A percentile compares a stretch with the other conserved stretches of the same genome.
These are phyloP conservation scores for Zarea fungicola DNA, from an alignment of 2,329 filamentous ascomycete species.

Conservation along the genomic window DNA sequence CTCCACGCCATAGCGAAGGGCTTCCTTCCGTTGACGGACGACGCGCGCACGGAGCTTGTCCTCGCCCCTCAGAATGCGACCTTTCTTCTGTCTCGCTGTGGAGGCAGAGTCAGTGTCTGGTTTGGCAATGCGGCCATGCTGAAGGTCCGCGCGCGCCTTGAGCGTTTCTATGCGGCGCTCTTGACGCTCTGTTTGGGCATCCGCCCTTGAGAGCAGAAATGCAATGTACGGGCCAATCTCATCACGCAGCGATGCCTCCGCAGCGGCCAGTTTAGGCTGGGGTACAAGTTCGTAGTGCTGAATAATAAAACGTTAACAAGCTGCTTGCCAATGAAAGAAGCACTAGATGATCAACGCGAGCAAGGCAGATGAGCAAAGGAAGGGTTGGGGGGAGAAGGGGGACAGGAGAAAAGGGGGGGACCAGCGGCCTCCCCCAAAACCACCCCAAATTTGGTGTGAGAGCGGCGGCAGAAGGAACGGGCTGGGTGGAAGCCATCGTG, in stretches of 20 bases:
- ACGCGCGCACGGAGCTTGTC: constrained; percentile 51
- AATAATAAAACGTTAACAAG: neutral
- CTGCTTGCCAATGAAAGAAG: neutral
- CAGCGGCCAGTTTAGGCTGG: constrained; percentile 73
- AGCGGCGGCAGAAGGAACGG: neutral
- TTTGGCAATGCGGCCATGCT: constrained; percentile 60
- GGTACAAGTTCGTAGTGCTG: constrained; percentile 92
- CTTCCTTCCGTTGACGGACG: constrained; percentile 74
- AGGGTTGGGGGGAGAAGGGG: neutral
- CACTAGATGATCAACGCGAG: neutral
- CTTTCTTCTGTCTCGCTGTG: constrained; percentile 18
- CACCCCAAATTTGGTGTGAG: neutral
- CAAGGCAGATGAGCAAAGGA: neutral
- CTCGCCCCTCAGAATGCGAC: constrained; percentile 45
- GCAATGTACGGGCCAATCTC: constrained; percentile 86
- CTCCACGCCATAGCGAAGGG: constrained; percentile 80
- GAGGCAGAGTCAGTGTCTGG: constrained; percentile 19
- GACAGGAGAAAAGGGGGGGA: neutral
- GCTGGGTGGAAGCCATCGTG: constrained; percentile 6
- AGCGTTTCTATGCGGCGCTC: constrained; percentile 78
- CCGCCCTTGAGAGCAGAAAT: constrained; percentile 73
- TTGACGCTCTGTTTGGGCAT: constrained; percentile 75
- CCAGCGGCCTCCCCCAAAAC: neutral
- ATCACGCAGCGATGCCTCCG: constrained; percentile 77
- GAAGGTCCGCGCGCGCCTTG: constrained; percentile 75